phyloP scores from a whole-genome alignment of 768 basidiomycete species.

The Sistotremastrum niveocremeum region DNA sequence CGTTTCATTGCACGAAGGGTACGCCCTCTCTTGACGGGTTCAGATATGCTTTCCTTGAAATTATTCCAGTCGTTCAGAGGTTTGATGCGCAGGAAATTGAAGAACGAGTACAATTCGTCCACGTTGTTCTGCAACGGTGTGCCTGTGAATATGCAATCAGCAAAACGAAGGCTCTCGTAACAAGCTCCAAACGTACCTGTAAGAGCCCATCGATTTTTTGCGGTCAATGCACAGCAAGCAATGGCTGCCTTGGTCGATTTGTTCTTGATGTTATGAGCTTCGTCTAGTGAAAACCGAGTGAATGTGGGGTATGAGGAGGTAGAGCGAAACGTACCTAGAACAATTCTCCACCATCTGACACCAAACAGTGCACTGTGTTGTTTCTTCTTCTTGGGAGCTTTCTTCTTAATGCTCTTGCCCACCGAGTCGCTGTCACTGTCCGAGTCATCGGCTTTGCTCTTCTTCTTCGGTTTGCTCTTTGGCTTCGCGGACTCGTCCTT shows the following conservation, averaged over 20 bases:
- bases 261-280: slow-evolving; percentile 93
- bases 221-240: slow-evolving; percentile 65
- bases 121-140: slow-evolving; percentile 68
- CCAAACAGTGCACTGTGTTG: slow-evolving; percentile 55
- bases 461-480: slow-evolving; percentile 26
- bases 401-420: slow-evolving; percentile 25
- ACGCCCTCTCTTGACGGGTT: slow-evolving; percentile 60
- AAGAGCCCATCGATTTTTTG: slow-evolving; percentile 78
- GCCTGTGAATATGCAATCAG: neutral
- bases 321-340: slow-evolving; percentile 45
- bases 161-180: slow-evolving; percentile 12
- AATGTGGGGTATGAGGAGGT: neutral
- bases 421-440: slow-evolving; percentile 26
- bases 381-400: slow-evolving; percentile 27
- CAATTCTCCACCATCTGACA: slow-evolving; percentile 72
- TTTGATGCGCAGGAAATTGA: slow-evolving; percentile 76
- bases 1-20: slow-evolving; percentile 67
- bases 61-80: slow-evolving; percentile 69
- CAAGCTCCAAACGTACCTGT: slow-evolving; percentile 63
- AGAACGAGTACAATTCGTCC: slow-evolving; percentile 76
- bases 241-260: slow-evolving; percentile 60
- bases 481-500: slow-evolving; percentile 40
- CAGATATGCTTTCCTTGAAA: slow-evolving; percentile 68
- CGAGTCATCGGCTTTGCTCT: slow-evolving; percentile 15
- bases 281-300: slow-evolving; percentile 36